Percentiles rank a stretch among this genome's conserved stretches.
Evolutionary conservation across 768 basidiomycete genomes (phyloP).

Genomic region (Tricholoma matsutake): DNA sequence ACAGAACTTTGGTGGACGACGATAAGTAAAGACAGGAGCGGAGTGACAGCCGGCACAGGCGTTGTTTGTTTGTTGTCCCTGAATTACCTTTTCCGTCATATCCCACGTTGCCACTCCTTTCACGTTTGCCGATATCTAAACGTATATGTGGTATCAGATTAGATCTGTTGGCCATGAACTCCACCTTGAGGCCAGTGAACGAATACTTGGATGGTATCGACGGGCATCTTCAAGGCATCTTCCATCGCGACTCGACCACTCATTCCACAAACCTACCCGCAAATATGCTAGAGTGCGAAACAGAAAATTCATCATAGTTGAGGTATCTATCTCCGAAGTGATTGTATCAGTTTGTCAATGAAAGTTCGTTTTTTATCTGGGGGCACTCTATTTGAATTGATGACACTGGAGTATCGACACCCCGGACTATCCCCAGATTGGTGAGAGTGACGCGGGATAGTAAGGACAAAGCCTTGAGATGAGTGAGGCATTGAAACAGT

Average conservation of each 20-base stretch:
- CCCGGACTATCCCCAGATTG: no score
- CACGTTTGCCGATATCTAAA: no score
- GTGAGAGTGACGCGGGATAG: background rate
- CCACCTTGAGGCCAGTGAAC: no score
- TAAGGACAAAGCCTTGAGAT: background rate
- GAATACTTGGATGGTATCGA: no score
- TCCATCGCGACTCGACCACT: background rate
- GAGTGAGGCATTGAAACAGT: background rate
- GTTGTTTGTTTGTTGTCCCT: conserved; percentile 15
- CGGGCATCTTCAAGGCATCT: no score
- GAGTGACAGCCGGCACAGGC: background rate
- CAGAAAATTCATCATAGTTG: background rate
- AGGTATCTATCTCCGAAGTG: background rate
- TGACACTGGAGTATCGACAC: no score
- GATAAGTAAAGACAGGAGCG: background rate
- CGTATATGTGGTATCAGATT: no score
- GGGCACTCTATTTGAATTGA: background rate
- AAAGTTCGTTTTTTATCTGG: background rate
- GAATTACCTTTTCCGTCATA: conserved; percentile 1
- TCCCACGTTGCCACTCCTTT: no score
- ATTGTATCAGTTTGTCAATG: background rate
- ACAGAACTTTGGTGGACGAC: conserved; percentile 1
- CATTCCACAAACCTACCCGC: background rate
- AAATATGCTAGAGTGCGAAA: background rate
- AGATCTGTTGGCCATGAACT: no score